Base-by-base conservation (phyloP, 2,329 filamentous ascomycete genomes). In the Diaporthe citri region DNA sequence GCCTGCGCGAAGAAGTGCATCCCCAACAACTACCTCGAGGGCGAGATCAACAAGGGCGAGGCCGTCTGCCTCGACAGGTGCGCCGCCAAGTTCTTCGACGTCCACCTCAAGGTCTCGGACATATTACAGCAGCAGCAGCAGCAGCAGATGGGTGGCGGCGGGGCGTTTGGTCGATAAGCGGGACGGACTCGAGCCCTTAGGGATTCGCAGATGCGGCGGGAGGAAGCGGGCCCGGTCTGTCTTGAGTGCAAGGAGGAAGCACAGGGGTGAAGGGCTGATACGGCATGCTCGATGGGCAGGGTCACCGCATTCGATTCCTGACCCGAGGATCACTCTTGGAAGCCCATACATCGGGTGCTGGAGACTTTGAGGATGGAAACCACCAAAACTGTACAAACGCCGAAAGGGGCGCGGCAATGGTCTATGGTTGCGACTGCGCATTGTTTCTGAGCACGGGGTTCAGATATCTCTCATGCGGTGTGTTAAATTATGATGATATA, bases 31-130 rank as follows among this genome's bases (percentile, higher is more conserved):
- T 99, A 98, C 91, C 95, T 95, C 84, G 97, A 99, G 88, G 92
- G 91, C 84, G 96, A 99, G 81, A 92, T 99, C 82, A 98, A 98
- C 91, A 99, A 99, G 89, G 97, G 96, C 89, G 97, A 99, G 87
- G 95, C 94, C 80, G 97, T 99, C 80, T 99, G 97, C 88, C 92
- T 99, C 80, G 97, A 99, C 88, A 95, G 97, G 82, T 99, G 97
- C 87, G 94, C 97, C 75, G 91, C 94, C 83, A 99, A 99, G 89
- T 99, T 98, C 89, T 98, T 99, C 87, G 96, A 98, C 81, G 96
- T 98, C 82, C 97, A 98, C 85, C 92, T 98, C 89, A 98, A 98
- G 89, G 95, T 98, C 76, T 96, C 94, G 81, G 96, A 98, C 87
- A 95, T 97, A 87, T 95, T 98, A 92, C 95, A 98, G 87, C 92